phyloP scores from a whole-genome alignment of 768 basidiomycete genomes.

The Pulveroboletus frians region DNA sequence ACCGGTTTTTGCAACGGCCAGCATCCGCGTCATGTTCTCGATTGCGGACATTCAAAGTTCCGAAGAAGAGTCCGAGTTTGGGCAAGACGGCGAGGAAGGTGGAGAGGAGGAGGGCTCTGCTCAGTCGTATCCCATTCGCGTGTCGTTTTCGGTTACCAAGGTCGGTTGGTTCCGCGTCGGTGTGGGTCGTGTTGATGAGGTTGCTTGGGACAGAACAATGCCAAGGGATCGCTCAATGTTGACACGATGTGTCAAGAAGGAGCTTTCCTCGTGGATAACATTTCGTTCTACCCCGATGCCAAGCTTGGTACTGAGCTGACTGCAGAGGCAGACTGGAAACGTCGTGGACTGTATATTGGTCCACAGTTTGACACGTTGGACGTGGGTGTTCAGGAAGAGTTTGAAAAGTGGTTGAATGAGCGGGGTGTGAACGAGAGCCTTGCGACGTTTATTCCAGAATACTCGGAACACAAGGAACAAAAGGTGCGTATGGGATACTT shows the following conservation, averaged over 20 bases:
- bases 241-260: conserved; percentile 79
- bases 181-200: not conserved
- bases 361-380: conserved; percentile 94
- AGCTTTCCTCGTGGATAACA: conserved; percentile 80
- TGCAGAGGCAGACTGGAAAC: conserved; percentile 91
- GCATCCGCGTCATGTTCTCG: conserved; percentile 88
- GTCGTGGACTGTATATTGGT: conserved; percentile 87
- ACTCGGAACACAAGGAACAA: conserved; percentile 89
- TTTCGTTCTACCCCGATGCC: conserved; percentile 76
- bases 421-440: conserved; percentile 80
- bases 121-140: conserved; percentile 66
- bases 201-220: conserved; percentile 35
- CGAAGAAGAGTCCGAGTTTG: conserved; percentile 37
- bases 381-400: conserved; percentile 79
- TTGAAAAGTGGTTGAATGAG: conserved; percentile 85
- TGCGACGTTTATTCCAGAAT: conserved; percentile 85
- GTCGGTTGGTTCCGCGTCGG: conserved; percentile 29
- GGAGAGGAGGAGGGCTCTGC: conserved; percentile 27
- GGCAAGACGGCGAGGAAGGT: conserved; percentile 36
- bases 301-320: conserved; percentile 70
- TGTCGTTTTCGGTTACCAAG: conserved; percentile 83
- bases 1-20: conserved; percentile 27
- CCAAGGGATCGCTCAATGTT: conserved; percentile 65
- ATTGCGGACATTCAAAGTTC: conserved; percentile 74
- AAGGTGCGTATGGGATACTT: conserved; percentile 44